Base-by-base conservation (phyloP, 140 eudicot species). In the Ambrosia hybrid region DNA sequence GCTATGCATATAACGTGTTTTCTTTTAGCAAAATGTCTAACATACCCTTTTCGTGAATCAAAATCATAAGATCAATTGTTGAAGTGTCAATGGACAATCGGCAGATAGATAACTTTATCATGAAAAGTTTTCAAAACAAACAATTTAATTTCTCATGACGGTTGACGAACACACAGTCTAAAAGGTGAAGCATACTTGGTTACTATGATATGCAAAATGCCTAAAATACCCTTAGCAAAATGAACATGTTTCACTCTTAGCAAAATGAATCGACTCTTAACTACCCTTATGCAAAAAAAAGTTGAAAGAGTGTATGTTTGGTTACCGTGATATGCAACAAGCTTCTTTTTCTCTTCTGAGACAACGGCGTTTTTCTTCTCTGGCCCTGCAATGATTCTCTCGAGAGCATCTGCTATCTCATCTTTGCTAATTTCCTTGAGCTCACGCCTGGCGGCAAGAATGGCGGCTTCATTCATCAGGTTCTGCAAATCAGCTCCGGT, bases 311-410 rank as follows among this genome's bases (percentile, higher is more conserved):
- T 41, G 48, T 71, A 43, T 21, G 34, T 57, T 17, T n/a, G 57
- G 62, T 43, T 68, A 92, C 98, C 98, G 56, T 92, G 96, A 84
- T 89, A 92, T 65, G 98, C 98, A 68, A 92, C 98, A 16, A 92
- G 84, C 76, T 83, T 87, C 87, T 92, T 92, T 85, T 92, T 92
- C 79, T 89, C 98, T 48, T 92, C 98, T 0, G 98, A 87, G 49
- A 92, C 98, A 10, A 92, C 96, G 0, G 98, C 98, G 59, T 92
- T 92, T 79, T 92, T 92, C 95, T 92, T 92, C 83, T 92, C 98
- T 0, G 96, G 98, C 9, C 98, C 96, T 41, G 98, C 98, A 76
- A 92, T 92, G 60, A 92, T 92, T 70, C 98, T 87, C 84, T 92
- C 98, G 0, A 92, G 83, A 72, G 98, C 98, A 77, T 92, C 98